Base-by-base conservation (phyloP, 2,329 filamentous ascomycete genomes). In the Chaetomiaceae sp. region DNA sequence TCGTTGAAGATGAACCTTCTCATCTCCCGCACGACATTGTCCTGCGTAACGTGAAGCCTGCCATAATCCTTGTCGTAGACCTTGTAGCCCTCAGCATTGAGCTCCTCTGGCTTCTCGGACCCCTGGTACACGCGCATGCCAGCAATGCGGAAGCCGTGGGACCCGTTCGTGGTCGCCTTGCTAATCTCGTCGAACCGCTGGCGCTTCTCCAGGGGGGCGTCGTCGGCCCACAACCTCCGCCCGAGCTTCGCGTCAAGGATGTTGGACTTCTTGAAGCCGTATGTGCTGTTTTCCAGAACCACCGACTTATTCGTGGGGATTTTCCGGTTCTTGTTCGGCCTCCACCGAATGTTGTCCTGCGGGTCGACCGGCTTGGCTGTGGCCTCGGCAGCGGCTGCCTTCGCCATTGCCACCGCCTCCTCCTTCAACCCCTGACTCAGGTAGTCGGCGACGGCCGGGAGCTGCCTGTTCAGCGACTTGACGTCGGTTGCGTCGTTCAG, bases 171-270 rank as follows among this genome's bases (percentile, higher is more conserved):
- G 4, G 80, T 83, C 58, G 74, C 69, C 22, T 66, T 62, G 26
- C 72, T 70, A 48, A 84, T 78, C 60, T 78, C 72, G 55, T 81
- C 73, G 58, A 84, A 82, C 24, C 79, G 73, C 29, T 66, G 60
- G 57, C 76, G 75, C 68, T 84, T 84, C 58, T 79, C 71, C 20
- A 64, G 56, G 0, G 76, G 73, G 19, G 80, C 80, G 52, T 82
- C 73, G 49, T 95, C 87, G 12, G 87, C 91, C 84, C 89, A 97
- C 6, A 98, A 70, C 26, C 87, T 78, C 40, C 82, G 76, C 35
- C 93, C 93, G 17, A 98, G 79, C 69, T 98, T 98, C 54, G 95
- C 79, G 62, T 98, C 93, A 48, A 98, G 72, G 7, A 98, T 88
- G 58, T 95, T 97, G 6, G 93, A 88, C 48, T 79, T 78, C 58